Evolutionary conservation across 352 stramenopile genomes (phyloP).

Genomic region (Pythium dissotocum): DNA sequence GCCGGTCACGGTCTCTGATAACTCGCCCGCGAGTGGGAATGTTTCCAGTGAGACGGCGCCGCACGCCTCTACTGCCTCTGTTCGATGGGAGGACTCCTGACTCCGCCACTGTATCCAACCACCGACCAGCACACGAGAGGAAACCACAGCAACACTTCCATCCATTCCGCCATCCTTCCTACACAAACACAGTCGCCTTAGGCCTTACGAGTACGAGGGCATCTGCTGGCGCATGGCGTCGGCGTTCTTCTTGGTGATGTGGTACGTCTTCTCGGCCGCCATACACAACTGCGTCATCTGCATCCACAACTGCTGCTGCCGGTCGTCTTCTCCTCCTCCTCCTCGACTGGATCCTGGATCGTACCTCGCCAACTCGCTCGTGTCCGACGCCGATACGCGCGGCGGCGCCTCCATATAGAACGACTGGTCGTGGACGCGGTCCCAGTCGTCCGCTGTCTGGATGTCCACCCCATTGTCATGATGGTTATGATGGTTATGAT

Average conservation of each 20-base stretch:
- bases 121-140: too few relatives aligned
- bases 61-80: too few relatives aligned
- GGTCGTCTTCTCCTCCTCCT: background rate
- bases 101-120: too few relatives aligned
- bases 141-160: too few relatives aligned
- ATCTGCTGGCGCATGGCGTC: constrained; percentile 13
- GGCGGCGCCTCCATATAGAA: constrained; percentile 15
- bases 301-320: constrained; percentile 30
- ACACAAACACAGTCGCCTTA: too few relatives aligned
- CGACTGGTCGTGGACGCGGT: constrained; percentile 26
- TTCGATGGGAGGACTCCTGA: too few relatives aligned
- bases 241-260: constrained; percentile 24
- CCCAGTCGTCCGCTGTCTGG: constrained; percentile 29
- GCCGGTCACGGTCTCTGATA: too few relatives aligned
- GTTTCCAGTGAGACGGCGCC: too few relatives aligned
- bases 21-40: too few relatives aligned
- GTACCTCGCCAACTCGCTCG: background rate
- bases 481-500: too few relatives aligned
- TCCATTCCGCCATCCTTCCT: too few relatives aligned
- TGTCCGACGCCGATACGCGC: constrained; percentile 12
- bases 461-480: constrained; percentile 14
- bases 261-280: constrained; percentile 27
- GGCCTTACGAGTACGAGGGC: background rate
- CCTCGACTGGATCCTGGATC: background rate
- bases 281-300: constrained; percentile 28